Evolutionary conservation across 352 stramenopile species (phyloP).

Genomic region (Phytophthora citricola): DNA sequence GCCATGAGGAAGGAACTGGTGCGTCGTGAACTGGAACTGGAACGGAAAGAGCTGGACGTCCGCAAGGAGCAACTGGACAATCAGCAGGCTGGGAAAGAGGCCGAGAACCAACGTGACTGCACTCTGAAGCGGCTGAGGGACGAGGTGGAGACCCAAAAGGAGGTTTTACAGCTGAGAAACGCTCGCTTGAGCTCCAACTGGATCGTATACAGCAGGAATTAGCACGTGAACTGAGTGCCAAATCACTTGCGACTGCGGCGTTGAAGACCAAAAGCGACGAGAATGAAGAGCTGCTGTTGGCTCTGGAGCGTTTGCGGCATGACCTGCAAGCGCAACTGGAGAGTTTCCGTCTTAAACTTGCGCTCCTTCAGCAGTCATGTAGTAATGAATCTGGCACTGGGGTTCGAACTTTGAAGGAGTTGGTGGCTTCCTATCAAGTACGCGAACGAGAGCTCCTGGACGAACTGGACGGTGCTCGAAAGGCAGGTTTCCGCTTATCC

Average conservation of each 20-base stretch:
- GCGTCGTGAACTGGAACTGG: conserved; percentile 53
- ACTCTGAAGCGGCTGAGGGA: conserved; percentile 14
- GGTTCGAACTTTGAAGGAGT: conserved; percentile 29
- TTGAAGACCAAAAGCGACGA: conserved; percentile 52
- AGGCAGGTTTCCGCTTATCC: conserved; percentile 24
- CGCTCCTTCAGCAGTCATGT: conserved; percentile 27
- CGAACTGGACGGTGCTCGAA: conserved; percentile 37
- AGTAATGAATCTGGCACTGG: not conserved
- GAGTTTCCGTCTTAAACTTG: conserved; percentile 50
- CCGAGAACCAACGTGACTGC: conserved; percentile 27
- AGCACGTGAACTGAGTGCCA: conserved; percentile 31
- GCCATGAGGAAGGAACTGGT: conserved; percentile 48
- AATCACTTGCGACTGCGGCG: conserved; percentile 21
- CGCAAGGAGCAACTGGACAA: conserved; percentile 45
- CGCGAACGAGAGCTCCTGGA: conserved; percentile 48
- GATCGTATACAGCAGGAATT: conserved; percentile 37
- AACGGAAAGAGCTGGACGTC: conserved; percentile 42
- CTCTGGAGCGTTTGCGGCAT: conserved; percentile 44
- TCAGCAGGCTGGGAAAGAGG: conserved; percentile 44
- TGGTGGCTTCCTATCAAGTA: conserved; percentile 51
- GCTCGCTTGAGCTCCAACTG: conserved; percentile 24
- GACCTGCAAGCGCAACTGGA: conserved; percentile 59
- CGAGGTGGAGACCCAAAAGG: conserved; percentile 25
- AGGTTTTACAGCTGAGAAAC: conserved; percentile 28
- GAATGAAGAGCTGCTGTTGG: conserved; percentile 54